Evolutionary conservation across 805 yeast species (phyloP), one percentile per base, ranked within the genome.

Genomic region (Vanderwaltozyma tropicalis): DNA sequence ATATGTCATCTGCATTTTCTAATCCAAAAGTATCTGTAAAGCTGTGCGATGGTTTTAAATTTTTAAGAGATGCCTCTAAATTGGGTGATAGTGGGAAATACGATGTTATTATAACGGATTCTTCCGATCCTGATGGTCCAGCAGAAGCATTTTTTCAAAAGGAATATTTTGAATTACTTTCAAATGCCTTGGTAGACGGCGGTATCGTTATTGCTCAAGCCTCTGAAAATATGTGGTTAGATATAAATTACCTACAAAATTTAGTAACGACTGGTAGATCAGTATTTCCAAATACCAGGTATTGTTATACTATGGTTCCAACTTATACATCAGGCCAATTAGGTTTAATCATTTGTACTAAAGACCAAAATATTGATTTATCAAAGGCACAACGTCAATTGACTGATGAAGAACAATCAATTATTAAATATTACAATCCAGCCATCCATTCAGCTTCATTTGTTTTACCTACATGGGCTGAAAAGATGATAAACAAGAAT

Each of bases 51-150:
- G 96, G 96, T 2, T 87, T 87, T 66, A 69, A 84, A 59, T 87
- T 62, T 56, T 67, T 87, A 47, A 68, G 76, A 42, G 68, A 64
- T 11, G 43, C 45, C 4, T 41, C 46, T 5, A 35, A 32, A 3
- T 44, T 43, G 6, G 50, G 57, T 17, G 61, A 66, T 31, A 49
- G 53, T 8, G 68, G 68, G 26, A 72, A 72, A 47, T 87, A 69
- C 54, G 96, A 87, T 59, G 79, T 88, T 24, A 83, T 87, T 41
- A 85, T 87, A 43, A 83, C 95, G 14, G 96, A 87, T 59, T 83
- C 95, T 2, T 80, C 94, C 2, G 96, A 87, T 59, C 96, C 96
- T 1, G 96, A 87, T 50, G 96, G 92, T 3, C 96, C 96, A 5
- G 96, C 96, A 1, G 94, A 79, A 50, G 82, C 82, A 15, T 82